These are phyloP conservation scores for Termitomyces sp. DNA, from an alignment of 768 basidiomycete species.

Conservation along the genomic window DNA sequence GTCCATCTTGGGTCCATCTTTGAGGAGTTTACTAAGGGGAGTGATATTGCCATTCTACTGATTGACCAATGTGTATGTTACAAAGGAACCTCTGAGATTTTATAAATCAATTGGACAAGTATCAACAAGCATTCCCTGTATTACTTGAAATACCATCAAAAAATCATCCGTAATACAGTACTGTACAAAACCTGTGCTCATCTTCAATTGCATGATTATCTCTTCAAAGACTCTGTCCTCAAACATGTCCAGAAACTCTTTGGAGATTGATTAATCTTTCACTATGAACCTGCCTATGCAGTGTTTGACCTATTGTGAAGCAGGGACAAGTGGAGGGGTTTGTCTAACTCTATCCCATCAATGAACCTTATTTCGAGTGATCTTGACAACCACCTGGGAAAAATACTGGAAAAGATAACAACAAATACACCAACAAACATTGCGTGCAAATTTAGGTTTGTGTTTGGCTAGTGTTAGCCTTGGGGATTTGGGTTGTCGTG, in stretches of 20 bases:
- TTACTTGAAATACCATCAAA: slow-evolving; percentile 97
- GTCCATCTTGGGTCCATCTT: slow-evolving; percentile 52
- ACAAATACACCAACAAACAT: too few species aligned
- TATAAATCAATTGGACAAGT: slow-evolving; percentile 56
- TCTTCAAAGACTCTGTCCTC: slow-evolving; percentile 91
- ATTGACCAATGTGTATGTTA: slow-evolving; percentile 94
- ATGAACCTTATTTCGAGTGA: too few species aligned
- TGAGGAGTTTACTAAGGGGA: slow-evolving; percentile 90
- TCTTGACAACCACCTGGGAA: too few species aligned
- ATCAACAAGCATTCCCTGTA: slow-evolving; percentile 95
- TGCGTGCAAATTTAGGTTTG: too few species aligned
- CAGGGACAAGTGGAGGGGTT: slow-evolving; percentile 1
- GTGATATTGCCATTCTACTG: slow-evolving; percentile 92
- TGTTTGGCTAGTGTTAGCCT: too few species aligned
- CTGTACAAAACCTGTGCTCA: slow-evolving; percentile 18
- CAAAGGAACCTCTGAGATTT: background rate
- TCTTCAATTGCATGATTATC: slow-evolving; percentile 37
- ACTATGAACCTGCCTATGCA: background rate
- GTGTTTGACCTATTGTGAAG: background rate
- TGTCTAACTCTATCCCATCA: too few species aligned
- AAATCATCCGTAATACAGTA: slow-evolving; percentile 91
- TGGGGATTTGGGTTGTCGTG: too few species aligned
- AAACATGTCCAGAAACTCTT: slow-evolving; percentile 96
- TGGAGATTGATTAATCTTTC: slow-evolving; percentile 60
- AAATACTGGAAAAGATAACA: too few species aligned